Percentiles rank a stretch among this genome's conserved stretches.
Evolutionary conservation across 192 early-diverging fungal species (phyloP).

Genomic region (Haplosporangium gracile): DNA sequence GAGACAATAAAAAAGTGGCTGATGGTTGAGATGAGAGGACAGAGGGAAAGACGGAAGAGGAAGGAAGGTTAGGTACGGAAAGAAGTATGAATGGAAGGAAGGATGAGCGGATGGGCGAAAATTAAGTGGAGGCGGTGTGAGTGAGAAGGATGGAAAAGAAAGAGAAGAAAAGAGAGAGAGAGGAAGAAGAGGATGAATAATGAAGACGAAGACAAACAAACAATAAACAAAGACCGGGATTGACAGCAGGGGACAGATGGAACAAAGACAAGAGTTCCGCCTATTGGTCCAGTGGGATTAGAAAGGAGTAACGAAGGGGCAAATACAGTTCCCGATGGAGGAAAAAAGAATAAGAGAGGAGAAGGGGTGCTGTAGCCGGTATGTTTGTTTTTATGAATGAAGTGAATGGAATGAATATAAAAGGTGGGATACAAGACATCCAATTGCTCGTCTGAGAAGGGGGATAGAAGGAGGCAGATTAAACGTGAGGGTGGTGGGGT

Average conservation of each 20-base stretch:
- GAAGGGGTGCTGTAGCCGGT: background rate
- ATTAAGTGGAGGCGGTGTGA: background rate
- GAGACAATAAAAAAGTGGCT: background rate
- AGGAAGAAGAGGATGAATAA: background rate
- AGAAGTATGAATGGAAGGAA: background rate
- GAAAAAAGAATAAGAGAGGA: background rate
- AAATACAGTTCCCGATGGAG: no score
- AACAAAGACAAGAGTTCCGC: background rate
- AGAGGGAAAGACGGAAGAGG: background rate
- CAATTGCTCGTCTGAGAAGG: background rate
- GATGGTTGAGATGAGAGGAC: slow-evolving; percentile 9
- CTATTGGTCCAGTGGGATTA: background rate
- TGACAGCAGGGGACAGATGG: background rate
- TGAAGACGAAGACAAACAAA: background rate
- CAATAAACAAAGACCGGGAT: background rate
- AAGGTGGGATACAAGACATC: background rate
- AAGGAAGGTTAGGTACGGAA: background rate
- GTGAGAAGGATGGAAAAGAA: background rate
- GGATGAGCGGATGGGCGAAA: background rate
- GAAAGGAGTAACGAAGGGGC: no score
- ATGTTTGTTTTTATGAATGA: background rate
- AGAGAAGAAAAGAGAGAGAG: background rate
- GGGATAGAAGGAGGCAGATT: background rate
- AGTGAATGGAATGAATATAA: background rate
- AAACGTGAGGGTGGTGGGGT: background rate